Evolutionary conservation across 2,329 filamentous ascomycete genomes (phyloP), one percentile per base, ranked within the genome.

Genomic region (Curvularia sp.): DNA sequence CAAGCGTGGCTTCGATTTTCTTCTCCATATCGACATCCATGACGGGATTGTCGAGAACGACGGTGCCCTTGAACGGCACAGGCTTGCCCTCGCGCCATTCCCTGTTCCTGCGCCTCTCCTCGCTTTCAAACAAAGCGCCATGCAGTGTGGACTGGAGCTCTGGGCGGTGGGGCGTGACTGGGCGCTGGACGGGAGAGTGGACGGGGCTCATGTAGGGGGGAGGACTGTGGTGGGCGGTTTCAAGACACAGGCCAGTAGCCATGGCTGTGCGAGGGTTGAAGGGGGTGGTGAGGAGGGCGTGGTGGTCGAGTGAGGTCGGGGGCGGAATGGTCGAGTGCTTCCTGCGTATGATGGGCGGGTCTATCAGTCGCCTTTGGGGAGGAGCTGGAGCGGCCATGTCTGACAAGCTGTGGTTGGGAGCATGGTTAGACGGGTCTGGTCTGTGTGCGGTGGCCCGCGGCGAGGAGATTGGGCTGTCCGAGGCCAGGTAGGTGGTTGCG

Each of bases 1-100:
- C 80, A 56, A 89, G 71, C 28, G 85, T 87, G 18, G 86, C 87
- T 72, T 88, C 85, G 59, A 89, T 88, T 42, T 85, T 83, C 72
- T 85, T 86, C 53, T 88, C 86, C 23, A 87, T 81, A 46, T 80
- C 80, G 32, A 78, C 73, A 42, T 81, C 80, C 54, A 77, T 73
- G 66, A 77, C 80, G 12, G 77, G 69, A 57, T 78, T 80, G 36
- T 79, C 77, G 39, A 77, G 59, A 48, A 64, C 56, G 63, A 72
- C 63, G 66, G 71, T 65, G 74, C 74, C 56, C 69, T 74, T 67
- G 74, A 78, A 59, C 64, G 76, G 74, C 67, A 80, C 78, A 5
- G 80, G 79, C 57, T 82, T 80, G 18, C 81, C 81, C 66, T 80
- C 73, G 27, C 81, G 74, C 81, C 81, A 83, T 48, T 80, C 80